These are phyloP conservation scores for Trichoderma asperellum DNA, from an alignment of 2,329 filamentous ascomycete species.

Conservation along the genomic window DNA sequence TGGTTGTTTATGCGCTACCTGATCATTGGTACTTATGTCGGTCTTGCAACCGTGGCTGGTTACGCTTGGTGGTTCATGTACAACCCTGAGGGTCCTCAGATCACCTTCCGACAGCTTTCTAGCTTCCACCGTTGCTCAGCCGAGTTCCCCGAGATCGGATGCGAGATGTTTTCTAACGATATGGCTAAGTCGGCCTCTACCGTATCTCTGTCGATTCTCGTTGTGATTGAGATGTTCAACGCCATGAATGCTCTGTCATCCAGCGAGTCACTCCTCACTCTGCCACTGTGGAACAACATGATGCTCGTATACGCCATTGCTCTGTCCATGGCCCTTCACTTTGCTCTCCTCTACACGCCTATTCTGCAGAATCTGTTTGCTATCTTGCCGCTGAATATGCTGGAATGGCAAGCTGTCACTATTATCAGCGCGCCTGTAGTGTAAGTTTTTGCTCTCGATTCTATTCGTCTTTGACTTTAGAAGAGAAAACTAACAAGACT, in stretches of 20 bases:
- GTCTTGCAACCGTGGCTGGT: slow-evolving; percentile 89
- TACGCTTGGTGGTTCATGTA: slow-evolving; percentile 99
- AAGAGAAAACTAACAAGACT: slow-evolving; percentile 34
- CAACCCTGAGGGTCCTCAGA: slow-evolving; percentile 86
- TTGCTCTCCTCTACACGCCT: slow-evolving; percentile 88
- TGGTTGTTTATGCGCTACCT: slow-evolving; percentile 99
- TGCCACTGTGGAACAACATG: slow-evolving; percentile 98
- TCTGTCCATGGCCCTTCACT: slow-evolving; percentile 93
- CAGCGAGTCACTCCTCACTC: slow-evolving; percentile 88
- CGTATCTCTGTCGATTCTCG: slow-evolving; percentile 86
- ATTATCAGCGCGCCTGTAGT: slow-evolving; percentile 89
- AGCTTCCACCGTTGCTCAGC: slow-evolving; percentile 93
- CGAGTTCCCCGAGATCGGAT: slow-evolving; percentile 86
- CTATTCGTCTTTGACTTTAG: background rate
- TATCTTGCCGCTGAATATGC: slow-evolving; percentile 82
- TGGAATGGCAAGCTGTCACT: slow-evolving; percentile 91
- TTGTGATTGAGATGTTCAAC: slow-evolving; percentile 99
- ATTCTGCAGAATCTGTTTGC: slow-evolving; percentile 87
- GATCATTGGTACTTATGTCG: slow-evolving; percentile 93
- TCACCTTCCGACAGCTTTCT: slow-evolving; percentile 83
- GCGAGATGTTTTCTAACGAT: slow-evolving; percentile 85
- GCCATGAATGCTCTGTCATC: slow-evolving; percentile 97
- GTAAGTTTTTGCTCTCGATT: slow-evolving; percentile 57
- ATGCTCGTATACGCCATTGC: slow-evolving; percentile 94
- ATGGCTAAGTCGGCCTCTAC: slow-evolving; percentile 90